Evolutionary conservation across 306 rosid genomes (phyloP).

Genomic region (Fragaria iinumae): DNA sequence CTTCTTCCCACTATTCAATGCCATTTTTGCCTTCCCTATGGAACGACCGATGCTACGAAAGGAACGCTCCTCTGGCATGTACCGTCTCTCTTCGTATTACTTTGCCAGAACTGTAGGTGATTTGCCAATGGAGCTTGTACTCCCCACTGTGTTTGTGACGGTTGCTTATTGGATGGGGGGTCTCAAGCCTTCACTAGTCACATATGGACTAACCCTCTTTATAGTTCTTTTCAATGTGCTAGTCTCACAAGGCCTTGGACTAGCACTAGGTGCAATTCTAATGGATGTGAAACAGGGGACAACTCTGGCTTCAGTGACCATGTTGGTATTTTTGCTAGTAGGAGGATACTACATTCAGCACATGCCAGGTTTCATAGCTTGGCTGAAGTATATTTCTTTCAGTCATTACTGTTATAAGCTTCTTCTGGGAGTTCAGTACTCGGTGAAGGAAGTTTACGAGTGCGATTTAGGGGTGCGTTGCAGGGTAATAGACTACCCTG

Average conservation of each 20-base stretch:
- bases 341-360: slow-evolving; percentile 89
- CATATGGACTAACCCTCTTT: slow-evolving; percentile 61
- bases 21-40: slow-evolving; percentile 75
- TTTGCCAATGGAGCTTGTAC: slow-evolving; percentile 89
- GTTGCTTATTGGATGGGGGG: slow-evolving; percentile 90
- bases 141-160: slow-evolving; percentile 70
- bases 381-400: slow-evolving; percentile 81
- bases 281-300: slow-evolving; percentile 89
- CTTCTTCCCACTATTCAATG: slow-evolving; percentile 78
- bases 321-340: slow-evolving; percentile 72
- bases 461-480: slow-evolving; percentile 54
- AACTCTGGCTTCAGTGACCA: slow-evolving; percentile 75
- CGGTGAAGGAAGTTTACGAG: slow-evolving; percentile 52
- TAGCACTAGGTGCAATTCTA: slow-evolving; percentile 83
- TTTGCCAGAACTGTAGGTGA: slow-evolving; percentile 72
- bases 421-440: slow-evolving; percentile 72
- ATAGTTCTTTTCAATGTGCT: slow-evolving; percentile 72
- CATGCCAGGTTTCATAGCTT: slow-evolving; percentile 72
- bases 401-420: slow-evolving; percentile 77
- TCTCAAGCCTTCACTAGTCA: slow-evolving; percentile 61
- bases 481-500: slow-evolving; percentile 58
- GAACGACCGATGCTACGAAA: slow-evolving; percentile 79
- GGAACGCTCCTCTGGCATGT: slow-evolving; percentile 88
- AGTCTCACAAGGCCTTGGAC: slow-evolving; percentile 84
- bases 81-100: slow-evolving; percentile 82